Percentiles rank a stretch among this genome's conserved stretches.
Evolutionary conservation across 2,329 filamentous ascomycete genomes (phyloP).

Genomic region (Fusarium sp.): DNA sequence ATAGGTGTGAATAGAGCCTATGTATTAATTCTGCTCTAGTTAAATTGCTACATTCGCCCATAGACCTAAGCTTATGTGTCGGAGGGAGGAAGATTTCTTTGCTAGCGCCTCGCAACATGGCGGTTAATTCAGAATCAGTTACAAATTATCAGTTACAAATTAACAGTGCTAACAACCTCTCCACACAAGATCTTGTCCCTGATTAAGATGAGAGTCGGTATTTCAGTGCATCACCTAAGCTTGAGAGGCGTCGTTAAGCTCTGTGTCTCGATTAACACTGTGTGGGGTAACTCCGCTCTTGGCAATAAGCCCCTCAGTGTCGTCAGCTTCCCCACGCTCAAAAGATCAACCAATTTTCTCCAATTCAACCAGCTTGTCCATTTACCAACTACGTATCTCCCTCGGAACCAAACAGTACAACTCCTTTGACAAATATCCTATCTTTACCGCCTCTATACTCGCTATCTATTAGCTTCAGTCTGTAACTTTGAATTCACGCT

Average conservation of each 20-base stretch:
- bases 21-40: too few species aligned
- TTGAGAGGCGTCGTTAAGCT: background rate
- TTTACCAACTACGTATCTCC: background rate
- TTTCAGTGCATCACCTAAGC: background rate
- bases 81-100: too few species aligned
- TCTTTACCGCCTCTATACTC: background rate
- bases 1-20: too few species aligned
- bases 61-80: too few species aligned
- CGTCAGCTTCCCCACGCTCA: background rate
- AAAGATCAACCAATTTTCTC: background rate
- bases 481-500: background rate
- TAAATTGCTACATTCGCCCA: too few species aligned
- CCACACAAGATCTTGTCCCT: too few species aligned
- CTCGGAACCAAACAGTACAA: background rate
- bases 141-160: too few species aligned
- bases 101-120: too few species aligned
- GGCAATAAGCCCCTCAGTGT: constrained; percentile 4
- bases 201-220: too few species aligned
- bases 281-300: background rate
- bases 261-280: background rate
- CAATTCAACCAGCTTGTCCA: background rate
- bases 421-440: rapidly evolving
- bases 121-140: too few species aligned
- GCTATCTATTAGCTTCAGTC: rapidly evolving
- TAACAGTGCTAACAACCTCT: too few species aligned